Base-by-base conservation (phyloP, 768 basidiomycete species). In the Cyathus striatus region DNA sequence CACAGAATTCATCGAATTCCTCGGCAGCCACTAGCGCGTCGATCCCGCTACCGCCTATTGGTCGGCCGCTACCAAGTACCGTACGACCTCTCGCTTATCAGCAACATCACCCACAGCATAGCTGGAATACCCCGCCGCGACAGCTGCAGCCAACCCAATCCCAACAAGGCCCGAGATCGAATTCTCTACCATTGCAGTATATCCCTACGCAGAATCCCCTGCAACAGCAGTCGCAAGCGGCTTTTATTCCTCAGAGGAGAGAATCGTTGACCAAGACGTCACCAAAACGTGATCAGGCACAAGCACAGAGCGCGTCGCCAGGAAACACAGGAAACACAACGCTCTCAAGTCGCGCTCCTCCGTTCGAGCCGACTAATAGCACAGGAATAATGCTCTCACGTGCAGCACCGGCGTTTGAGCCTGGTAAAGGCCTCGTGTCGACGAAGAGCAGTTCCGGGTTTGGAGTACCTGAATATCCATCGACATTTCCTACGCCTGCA, bases 321-420 rank as follows among this genome's bases (percentile, higher is more conserved):
- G 38, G 33, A 9, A 30, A 9, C 27, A 30, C 27, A 2, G 72
- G n/a, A n/a, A n/a, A n/a, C n/a, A n/a, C 74, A 3, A 68, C 58
- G 4, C 53, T 78, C 21, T 79, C 78, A 6, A 66, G 69, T 38
- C 72, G 69, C 27, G 78, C 76, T 1, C 62, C 67, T 3, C 68
- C 75, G n/a, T 79, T 78, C 41, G 77, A 78, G 46, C 76, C 75
- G 30, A n/a, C n/a, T n/a, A n/a, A n/a, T n/a, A n/a, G n/a, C n/a
- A n/a, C n/a, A n/a, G n/a, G n/a, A n/a, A n/a, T 73, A 3, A 68
- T 58, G 4, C 53, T 78, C 21, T 79, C 78, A 6, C 66, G 69
- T 38, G 71, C 69, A 26, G 78, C 76, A 1, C 62, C 67, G 4
- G 68, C 75, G n/a, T 79, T 78, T 41, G 77, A 78, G 46, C 76